Percentiles rank a stretch among this genome's conserved stretches.
Conservation (phyloP, 495 filamentous ascomycete species). For the Xylaria grammica region DNA sequence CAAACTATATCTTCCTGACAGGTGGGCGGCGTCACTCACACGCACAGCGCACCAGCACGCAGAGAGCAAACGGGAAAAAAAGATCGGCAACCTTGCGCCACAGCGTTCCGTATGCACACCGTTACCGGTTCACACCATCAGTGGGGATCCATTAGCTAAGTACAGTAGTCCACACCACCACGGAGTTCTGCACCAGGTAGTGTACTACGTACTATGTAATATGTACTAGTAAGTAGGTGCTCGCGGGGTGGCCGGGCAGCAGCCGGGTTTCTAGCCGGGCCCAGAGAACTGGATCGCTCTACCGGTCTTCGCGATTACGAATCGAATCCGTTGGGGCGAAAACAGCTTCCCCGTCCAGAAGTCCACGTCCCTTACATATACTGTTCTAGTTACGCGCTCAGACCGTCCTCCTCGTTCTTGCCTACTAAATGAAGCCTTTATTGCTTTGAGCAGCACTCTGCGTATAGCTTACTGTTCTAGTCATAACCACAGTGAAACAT, state of each 20-base stretch:
- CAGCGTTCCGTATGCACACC: neutral
- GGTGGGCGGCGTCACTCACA: slow-evolving; percentile 11
- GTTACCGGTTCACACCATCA: slow-evolving; percentile 6
- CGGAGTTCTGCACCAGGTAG: too few species aligned
- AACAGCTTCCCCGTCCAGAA: too few species aligned
- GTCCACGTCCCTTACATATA: too few species aligned
- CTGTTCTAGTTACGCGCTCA: neutral
- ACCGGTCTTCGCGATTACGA: neutral
- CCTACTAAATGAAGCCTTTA: slow-evolving; percentile 1
- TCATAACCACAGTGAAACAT: neutral
- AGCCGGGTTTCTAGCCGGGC: slow-evolving; percentile 4
- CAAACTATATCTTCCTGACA: neutral
- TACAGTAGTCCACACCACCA: slow-evolving; percentile 17
- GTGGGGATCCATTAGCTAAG: too few species aligned
- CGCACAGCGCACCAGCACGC: neutral
- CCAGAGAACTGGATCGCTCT: slow-evolving; percentile 13
- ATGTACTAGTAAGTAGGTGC: too few species aligned
- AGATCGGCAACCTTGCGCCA: slow-evolving; percentile 12
- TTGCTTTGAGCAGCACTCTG: neutral
- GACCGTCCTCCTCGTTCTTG: neutral
- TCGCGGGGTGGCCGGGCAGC: neutral
- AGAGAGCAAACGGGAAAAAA: neutral
- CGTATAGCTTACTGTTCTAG: neutral
- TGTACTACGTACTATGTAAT: too few species aligned
- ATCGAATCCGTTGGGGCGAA: neutral